Evolutionary conservation across 2,329 filamentous ascomycete species (phyloP).

Genomic region (Paramyrothecium roridum): DNA sequence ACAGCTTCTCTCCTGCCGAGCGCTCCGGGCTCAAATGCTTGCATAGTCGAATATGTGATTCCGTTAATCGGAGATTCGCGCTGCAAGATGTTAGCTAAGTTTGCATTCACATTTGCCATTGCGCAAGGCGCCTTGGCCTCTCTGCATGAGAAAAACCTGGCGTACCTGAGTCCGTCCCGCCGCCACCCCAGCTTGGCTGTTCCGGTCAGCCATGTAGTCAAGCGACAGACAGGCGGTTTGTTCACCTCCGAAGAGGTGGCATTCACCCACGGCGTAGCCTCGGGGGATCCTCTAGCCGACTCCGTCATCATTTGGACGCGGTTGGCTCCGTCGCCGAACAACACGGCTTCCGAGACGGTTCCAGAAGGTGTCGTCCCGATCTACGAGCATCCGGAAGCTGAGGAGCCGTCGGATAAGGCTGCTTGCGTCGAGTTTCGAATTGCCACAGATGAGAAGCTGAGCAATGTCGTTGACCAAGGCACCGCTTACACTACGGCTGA

Average conservation of each 20-base stretch:
- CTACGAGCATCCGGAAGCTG: slow-evolving; percentile 43
- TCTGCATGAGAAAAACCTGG: neutral
- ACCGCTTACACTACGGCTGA: slow-evolving; percentile 67
- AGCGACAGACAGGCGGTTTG: neutral
- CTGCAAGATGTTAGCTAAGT: neutral
- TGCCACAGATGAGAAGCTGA: slow-evolving; percentile 32
- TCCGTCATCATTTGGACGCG: slow-evolving; percentile 56
- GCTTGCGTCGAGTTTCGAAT: slow-evolving; percentile 68
- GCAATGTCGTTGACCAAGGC: slow-evolving; percentile 50
- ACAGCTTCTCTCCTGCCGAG: no score
- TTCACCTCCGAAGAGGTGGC: slow-evolving; percentile 33
- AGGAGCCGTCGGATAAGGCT: slow-evolving; percentile 42
- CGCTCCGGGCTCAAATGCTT: no score
- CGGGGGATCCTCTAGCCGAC: slow-evolving; percentile 50
- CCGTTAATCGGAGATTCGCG: no score
- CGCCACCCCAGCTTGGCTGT: slow-evolving; percentile 61
- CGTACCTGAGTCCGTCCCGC: slow-evolving; percentile 61
- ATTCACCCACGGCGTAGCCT: slow-evolving; percentile 62
- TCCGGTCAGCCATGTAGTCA: slow-evolving; percentile 21
- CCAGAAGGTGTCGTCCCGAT: slow-evolving; percentile 39
- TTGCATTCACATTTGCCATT: neutral
- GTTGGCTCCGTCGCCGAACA: slow-evolving; percentile 36
- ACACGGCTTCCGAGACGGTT: slow-evolving; percentile 33
- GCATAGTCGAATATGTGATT: no score
- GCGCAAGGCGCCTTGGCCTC: neutral